A percentile compares a stretch with the other conserved stretches of the same genome.
phyloP scores from a whole-genome alignment of 192 early-diverging fungal species.

The Geranomyces variabilis region DNA sequence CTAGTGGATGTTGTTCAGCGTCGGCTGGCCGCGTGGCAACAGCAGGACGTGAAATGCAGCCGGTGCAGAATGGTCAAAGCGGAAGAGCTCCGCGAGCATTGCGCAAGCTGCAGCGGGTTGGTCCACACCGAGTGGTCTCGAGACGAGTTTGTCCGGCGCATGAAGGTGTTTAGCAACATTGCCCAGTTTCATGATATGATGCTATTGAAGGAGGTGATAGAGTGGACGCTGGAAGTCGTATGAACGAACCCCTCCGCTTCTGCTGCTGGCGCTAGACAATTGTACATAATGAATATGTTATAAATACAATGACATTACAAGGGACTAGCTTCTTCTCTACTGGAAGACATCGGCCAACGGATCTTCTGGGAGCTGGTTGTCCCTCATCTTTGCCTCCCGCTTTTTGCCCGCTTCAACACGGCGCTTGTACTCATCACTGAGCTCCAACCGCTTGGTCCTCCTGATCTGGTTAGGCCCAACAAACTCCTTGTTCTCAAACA shows the following conservation, averaged over 20 bases:
- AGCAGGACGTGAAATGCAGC: slow-evolving; percentile 83
- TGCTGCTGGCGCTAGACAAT: too few species aligned
- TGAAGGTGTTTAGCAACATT: slow-evolving; percentile 67
- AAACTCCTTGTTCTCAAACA: slow-evolving; percentile 90
- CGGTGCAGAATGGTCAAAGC: slow-evolving; percentile 81
- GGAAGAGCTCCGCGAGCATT: slow-evolving; percentile 75
- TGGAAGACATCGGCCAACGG: slow-evolving; percentile 48
- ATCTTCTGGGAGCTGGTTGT: slow-evolving; percentile 53
- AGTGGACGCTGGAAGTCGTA: slow-evolving; percentile 44
- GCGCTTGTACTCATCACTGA: slow-evolving; percentile 55
- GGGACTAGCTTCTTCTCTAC: slow-evolving; percentile 17
- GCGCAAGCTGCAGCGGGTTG: slow-evolving; percentile 71
- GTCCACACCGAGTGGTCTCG: slow-evolving; percentile 56
- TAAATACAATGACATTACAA: too few species aligned
- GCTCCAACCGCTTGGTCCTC: slow-evolving; percentile 48
- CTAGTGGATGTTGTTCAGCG: slow-evolving; percentile 75
- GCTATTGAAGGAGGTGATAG: slow-evolving; percentile 60
- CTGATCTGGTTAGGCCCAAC: slow-evolving; percentile 71
- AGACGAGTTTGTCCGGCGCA: slow-evolving; percentile 57
- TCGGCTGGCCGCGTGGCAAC: slow-evolving; percentile 75
- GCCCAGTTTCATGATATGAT: slow-evolving; percentile 60
- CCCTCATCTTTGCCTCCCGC: slow-evolving; percentile 47
- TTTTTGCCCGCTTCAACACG: slow-evolving; percentile 48
- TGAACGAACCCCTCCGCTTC: neutral
- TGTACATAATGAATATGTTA: too few species aligned